Conservation (phyloP, 169 alveolate genomes). For the Plasmodium ovale region DNA sequence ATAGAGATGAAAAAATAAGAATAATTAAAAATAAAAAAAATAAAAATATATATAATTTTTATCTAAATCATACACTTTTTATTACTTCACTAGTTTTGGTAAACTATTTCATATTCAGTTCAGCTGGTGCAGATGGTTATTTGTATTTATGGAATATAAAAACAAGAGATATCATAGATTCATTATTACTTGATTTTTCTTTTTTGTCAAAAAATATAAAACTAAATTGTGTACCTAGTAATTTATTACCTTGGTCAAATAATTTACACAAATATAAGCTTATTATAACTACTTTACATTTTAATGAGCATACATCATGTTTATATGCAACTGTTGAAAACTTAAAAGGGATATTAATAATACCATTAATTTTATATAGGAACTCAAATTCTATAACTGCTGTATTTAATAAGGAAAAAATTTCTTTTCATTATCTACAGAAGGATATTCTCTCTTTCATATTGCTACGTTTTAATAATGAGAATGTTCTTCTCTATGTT, state of each 20-base stretch:
- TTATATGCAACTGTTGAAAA: conserved; percentile 41
- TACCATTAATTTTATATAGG: conserved; percentile 6
- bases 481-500: conserved; percentile 14
- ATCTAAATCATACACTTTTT: conserved; percentile 64
- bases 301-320: conserved; percentile 14
- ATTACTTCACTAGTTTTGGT: conserved; percentile 49
- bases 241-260: too few relatives aligned
- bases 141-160: conserved; percentile 61
- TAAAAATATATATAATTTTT: conserved; percentile 60
- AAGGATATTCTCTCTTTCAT: conserved; percentile 38
- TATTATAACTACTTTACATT: conserved; percentile 32
- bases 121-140: conserved; percentile 59
- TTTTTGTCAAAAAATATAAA: conserved; percentile 31
- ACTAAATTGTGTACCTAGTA: background rate
- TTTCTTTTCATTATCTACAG: conserved; percentile 13
- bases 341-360: conserved; percentile 39
- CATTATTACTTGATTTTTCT: conserved; percentile 21
- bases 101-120: conserved; percentile 28
- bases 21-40: conserved; percentile 52
- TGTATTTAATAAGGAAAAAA: conserved; percentile 25
- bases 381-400: background rate
- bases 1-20: conserved; percentile 75
- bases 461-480: background rate
- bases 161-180: conserved; percentile 43
- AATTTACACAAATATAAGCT: conserved; percentile 42